Evolutionary conservation across 768 basidiomycete species (phyloP), one percentile per base, ranked within the genome.

Genomic region (Tubosaeta brunneosetosa): DNA sequence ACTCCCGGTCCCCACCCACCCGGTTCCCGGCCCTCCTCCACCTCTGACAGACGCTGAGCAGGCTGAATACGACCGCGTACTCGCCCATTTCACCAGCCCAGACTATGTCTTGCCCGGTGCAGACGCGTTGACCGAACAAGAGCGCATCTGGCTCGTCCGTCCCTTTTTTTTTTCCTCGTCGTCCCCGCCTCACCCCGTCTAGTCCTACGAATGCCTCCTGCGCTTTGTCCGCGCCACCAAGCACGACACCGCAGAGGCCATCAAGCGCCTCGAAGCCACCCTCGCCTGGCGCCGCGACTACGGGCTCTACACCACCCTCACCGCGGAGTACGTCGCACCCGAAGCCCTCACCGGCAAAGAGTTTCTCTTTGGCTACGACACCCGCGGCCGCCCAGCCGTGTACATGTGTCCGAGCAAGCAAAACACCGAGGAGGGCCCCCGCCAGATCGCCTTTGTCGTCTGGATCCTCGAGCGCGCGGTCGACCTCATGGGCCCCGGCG

Each of bases 321-420:
- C 78, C 1, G 67, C 85, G 3, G 75, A 78, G 0, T 72, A 79
- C 55, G 82, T 95, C 56, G 85, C 88, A 58, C 82, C 84, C 16
- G 92, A 94, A 72, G 84, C 82, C 1, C 70, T 86, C 44, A 94
- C 91, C 4, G 93, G 93, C 31, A 94, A 95, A 70, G 78, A 83
- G 65, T 73, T 93, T 45, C 56, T 84, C 16, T 88, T 86, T 58
- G 93, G 92, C 5, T 91, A 80, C 63, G 91, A 93, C 66, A 67
- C 69, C 7, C 68, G 68, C 19, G 77, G 85, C 12, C 74, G 87
- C 51, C 89, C 90, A 3, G 84, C 74, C 0, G 69, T 84, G 36
- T 91, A 92, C 68, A 77, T 91, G 74, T 71, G 71, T 40, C 82
- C 82, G 2, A 77, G 74, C 63, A 82, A 81, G 19, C 91, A 94